Base-by-base conservation (phyloP, 2,329 filamentous ascomycete genomes). In the Claviceps monticola region DNA sequence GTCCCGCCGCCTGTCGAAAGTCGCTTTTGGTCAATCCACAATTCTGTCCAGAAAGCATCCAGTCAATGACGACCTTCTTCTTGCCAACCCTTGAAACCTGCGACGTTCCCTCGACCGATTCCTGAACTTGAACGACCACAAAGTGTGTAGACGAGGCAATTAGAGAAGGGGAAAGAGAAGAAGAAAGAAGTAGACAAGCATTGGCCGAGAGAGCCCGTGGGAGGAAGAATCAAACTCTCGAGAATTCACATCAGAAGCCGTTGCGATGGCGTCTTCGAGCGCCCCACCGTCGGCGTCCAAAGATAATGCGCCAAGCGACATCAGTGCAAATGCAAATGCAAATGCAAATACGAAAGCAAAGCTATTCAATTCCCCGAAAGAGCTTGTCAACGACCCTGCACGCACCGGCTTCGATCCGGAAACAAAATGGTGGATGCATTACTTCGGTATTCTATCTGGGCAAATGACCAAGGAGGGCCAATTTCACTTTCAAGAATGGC, bases 371-470 rank as follows among this genome's bases (percentile, higher is more conserved):
- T 29, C 50, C 7, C 55, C 59, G 50, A 63, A 60, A 54, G 63
- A 72, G 62, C 66, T 78, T 58, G 59, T 70, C 57, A 83, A 83
- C 66, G 76, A 83, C 66, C 79, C 80, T 43, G 65, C 71, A 53
- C 72, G 75, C 56, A 83, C 80, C 21, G 79, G 79, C 57, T 83
- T 83, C 72, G 77, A 82, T 66, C 79, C 80, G 49, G 61, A 72
- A 58, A 74, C 72, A 46, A 68, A 69, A 55, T 79, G 75, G 74
- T 95, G 88, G 84, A 78, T 84, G 65, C 95, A 86, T 72, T 85
- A 89, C 73, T 96, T 94, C 76, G 80, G 80, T 60, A 85, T 90
- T 68, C 73, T 95, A 48, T 81, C 85, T 16, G 85, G 86, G 52
- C 74, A 77, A 61, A 82, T 93, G 71, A 84, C 80, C 17, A 68